Evolutionary conservation across 257 asterid species (phyloP).

Genomic region (Rhazya stricta): DNA sequence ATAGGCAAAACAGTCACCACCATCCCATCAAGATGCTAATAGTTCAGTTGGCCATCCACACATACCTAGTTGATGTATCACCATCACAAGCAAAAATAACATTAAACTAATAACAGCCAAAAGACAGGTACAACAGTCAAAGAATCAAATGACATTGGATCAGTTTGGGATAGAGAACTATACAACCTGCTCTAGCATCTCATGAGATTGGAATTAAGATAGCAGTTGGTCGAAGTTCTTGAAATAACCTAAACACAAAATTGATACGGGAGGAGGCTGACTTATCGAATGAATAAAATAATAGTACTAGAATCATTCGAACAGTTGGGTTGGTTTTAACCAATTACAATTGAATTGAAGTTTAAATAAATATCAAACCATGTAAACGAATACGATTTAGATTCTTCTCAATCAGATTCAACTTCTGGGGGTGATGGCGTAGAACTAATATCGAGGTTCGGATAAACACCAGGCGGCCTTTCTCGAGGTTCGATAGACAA

Average conservation of each 20-base stretch:
- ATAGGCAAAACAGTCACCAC: too few species aligned
- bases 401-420: slow-evolving; percentile 1
- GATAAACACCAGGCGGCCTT: slow-evolving; percentile 89
- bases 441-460: slow-evolving; percentile 70
- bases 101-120: too few species aligned
- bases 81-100: too few species aligned
- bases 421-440: slow-evolving; percentile 17
- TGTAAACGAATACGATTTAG: slow-evolving; percentile 4
- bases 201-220: not conserved
- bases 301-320: slow-evolving; percentile 5
- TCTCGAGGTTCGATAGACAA: slow-evolving; percentile 79
- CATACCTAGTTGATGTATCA: too few species aligned
- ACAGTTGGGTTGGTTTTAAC: not conserved
- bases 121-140: too few species aligned
- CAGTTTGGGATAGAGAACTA: not conserved
- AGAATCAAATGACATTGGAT: not conserved
- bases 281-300: slow-evolving; percentile 50
- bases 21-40: too few species aligned
- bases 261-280: too few species aligned
- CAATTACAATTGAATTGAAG: slow-evolving; percentile 22
- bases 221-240: not conserved
- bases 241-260: not conserved
- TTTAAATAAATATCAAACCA: slow-evolving; percentile 12
- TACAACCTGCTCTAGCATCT: not conserved
- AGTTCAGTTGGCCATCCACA: too few species aligned